A percentile compares a stretch with the other conserved stretches of the same genome.
phyloP scores from a whole-genome alignment of 495 filamentous ascomycete genomes.

The Penicillium cinerascens region DNA sequence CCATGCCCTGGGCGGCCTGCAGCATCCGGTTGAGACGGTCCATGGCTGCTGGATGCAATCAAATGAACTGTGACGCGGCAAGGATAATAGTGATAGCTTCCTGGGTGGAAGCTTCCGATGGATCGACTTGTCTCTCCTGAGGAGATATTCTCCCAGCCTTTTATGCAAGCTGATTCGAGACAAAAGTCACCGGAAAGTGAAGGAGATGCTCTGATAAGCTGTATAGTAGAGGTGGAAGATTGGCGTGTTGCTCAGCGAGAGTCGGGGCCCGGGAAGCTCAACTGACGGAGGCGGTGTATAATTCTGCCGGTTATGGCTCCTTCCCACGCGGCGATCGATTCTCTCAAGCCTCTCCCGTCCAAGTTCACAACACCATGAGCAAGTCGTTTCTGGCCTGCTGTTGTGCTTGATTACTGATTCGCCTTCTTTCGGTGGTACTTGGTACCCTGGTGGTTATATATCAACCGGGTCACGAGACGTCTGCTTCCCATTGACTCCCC shows the following conservation, averaged over 20 bases:
- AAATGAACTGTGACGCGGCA: constrained; percentile 15
- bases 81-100: constrained; percentile 30
- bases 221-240: constrained; percentile 1
- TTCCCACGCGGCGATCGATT: constrained; percentile 25
- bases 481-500: constrained; percentile 4
- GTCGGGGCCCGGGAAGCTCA: constrained; percentile 16
- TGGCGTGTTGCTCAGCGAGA: constrained; percentile 8
- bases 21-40: constrained; percentile 85
- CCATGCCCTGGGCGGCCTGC: constrained; percentile 73
- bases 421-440: constrained; percentile 1
- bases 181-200: neutral
- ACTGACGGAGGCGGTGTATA: constrained; percentile 31
- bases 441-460: constrained; percentile 4
- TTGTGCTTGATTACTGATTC: constrained; percentile 5
- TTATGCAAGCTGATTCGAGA: neutral
- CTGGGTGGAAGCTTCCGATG: constrained; percentile 36
- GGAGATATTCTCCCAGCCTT: neutral
- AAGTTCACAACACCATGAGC: constrained; percentile 15
- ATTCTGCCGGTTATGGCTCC: constrained; percentile 15
- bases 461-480: neutral
- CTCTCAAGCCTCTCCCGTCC: constrained; percentile 19
- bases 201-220: neutral
- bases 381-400: constrained; percentile 13
- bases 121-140: neutral
- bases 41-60: constrained; percentile 51